A percentile compares a stretch with the other conserved stretches of the same genome.
Evolutionary conservation across 345 rosid species (phyloP).

Genomic region (Anacardium occidentale): DNA sequence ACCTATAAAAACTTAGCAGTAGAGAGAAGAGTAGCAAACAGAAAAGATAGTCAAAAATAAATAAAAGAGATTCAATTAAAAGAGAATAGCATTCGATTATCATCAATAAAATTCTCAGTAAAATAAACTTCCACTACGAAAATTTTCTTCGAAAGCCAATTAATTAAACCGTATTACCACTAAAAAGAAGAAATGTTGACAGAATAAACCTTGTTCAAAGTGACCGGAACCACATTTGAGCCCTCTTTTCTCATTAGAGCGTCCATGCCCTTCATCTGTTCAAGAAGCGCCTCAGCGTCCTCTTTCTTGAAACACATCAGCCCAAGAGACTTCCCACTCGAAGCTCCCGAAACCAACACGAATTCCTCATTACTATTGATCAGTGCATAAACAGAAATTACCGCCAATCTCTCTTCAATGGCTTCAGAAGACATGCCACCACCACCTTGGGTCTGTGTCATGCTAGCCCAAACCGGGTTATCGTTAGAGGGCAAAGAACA

Average conservation of each 20-base stretch:
- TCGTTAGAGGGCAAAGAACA: constrained; percentile 22
- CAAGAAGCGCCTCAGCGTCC: constrained; percentile 83
- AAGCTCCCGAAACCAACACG: constrained; percentile 69
- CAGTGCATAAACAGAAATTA: constrained; percentile 81
- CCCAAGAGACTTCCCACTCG: constrained; percentile 65
- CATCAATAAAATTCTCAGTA: no score
- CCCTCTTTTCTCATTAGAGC: constrained; percentile 63
- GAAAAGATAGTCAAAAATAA: no score
- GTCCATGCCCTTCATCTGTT: constrained; percentile 77
- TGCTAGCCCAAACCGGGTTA: constrained; percentile 60
- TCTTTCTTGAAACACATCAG: constrained; percentile 73
- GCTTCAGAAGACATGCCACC: constrained; percentile 43
- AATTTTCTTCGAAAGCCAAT: background rate
- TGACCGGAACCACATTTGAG: constrained; percentile 80
- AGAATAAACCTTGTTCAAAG: constrained; percentile 65
- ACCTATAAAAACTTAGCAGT: no score
- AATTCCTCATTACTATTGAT: constrained; percentile 75
- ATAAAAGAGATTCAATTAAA: no score
- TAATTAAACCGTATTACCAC: background rate
- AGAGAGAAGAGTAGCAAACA: no score
- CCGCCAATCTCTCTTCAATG: constrained; percentile 84
- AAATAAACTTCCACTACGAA: no score
- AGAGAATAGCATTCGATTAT: no score
- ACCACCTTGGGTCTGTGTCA: constrained; percentile 26
- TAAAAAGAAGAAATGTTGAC: background rate